Evolutionary conservation across 2,329 filamentous ascomycete species (phyloP), one percentile per base, ranked within the genome.

Genomic region (Ceratocystis cubensis): DNA sequence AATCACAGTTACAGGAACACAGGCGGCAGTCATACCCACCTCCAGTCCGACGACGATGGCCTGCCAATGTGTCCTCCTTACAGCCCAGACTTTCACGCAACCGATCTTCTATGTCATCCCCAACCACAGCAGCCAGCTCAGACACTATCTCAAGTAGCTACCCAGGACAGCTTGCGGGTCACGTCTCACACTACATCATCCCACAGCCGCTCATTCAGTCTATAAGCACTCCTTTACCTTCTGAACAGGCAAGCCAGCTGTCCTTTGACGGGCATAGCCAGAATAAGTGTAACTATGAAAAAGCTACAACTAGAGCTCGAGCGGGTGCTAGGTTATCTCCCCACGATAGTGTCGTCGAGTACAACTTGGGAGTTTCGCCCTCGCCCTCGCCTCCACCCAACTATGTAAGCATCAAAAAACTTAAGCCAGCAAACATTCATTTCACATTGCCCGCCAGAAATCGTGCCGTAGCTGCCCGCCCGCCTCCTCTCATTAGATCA

Each of bases 291-390:
- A 53, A 50, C 30, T 37, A 61, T 44, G 25, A 46, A 37, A 48
- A 48, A 44, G 10, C 50, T 20, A 44, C 53, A 4, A 50, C 28
- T 45, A 53, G 37, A 20, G 37, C 45, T 46, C 67, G 67, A 22
- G 41, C 50, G 7, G 48, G 33, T 63, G 50, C 61, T 10, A 64
- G 63, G 28, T 68, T 64, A 22, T 68, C 67, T 46, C 67, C 64
- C 44, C 67, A 68, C 67, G 67, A 68, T 66, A 68, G 67, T 61
- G 50, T 68, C 67, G 67, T 68, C 45, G 67, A 68, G 61, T 65
- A 61, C 53, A 66, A 53, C 25, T 33, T 64, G 5, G 59, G 62
- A n/a, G 61, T 62, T 13, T 30, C 33, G 7, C 20, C 20, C 37
- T 59, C 48, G 8, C 61, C 61, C n/a, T 66, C 67, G 8, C 61